Evolutionary conservation across 768 basidiomycete genomes (phyloP).

Genomic region (Boletus huronensis): DNA sequence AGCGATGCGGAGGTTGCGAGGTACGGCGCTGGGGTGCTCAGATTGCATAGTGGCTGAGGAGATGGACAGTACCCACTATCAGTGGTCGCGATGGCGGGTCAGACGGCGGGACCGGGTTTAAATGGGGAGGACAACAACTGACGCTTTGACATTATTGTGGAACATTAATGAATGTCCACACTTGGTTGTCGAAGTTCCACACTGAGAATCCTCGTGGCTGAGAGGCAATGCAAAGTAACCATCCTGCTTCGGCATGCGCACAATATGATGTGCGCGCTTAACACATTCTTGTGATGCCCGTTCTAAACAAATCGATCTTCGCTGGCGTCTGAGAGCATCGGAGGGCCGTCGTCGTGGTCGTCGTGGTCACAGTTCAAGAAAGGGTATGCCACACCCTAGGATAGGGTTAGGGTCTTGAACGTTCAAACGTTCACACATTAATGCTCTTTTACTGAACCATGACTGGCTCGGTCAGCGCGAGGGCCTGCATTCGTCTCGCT

Average conservation of each 20-base stretch:
- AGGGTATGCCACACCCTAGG: constrained; percentile 6
- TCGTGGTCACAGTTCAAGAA: background rate
- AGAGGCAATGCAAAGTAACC: constrained; percentile 10
- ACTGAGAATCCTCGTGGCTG: constrained; percentile 11
- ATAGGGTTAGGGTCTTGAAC: constrained; percentile 17
- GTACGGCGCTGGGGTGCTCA: background rate
- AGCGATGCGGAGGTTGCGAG: constrained; percentile 6
- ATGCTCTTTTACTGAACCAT: too few relatives aligned
- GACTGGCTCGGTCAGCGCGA: background rate
- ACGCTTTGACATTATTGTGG: constrained; percentile 26
- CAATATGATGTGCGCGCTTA: background rate
- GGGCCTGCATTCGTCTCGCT: background rate
- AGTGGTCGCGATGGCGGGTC: background rate
- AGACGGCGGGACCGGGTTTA: constrained; percentile 9
- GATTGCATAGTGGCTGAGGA: constrained; percentile 9
- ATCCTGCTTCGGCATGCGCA: constrained; percentile 1
- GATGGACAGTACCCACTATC: background rate
- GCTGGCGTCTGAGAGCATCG: background rate
- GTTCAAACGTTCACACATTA: too few relatives aligned
- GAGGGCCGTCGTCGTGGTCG: background rate
- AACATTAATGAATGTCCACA: constrained; percentile 16
- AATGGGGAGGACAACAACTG: constrained; percentile 11
- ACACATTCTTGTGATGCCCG: background rate
- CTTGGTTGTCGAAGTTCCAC: constrained; percentile 17
- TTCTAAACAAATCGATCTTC: background rate